Base-by-base conservation (phyloP, 1,284 basidiomycete genomes). In the Blastosporella zonata region DNA sequence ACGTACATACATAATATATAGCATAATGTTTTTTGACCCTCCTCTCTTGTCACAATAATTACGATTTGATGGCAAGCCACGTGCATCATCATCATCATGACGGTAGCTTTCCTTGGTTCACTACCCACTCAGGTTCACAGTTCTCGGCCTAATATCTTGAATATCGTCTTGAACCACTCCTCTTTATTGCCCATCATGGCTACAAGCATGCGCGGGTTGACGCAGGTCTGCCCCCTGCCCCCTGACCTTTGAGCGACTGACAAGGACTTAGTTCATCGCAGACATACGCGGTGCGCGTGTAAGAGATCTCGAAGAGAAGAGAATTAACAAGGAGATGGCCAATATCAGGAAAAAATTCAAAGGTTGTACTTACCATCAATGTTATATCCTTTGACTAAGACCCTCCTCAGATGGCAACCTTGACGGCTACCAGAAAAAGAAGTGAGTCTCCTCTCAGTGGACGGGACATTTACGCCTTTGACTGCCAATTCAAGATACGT, bases 241-340 rank as follows among this genome's bases (percentile, higher is more conserved):
- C 28, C 34, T 46, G 42, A 43, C 48, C 25, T 37, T 23, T 47
- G n/a, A 17, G 18, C 28, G 33, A 31, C 51, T 54, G 55, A 50
- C 33, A 23, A 35, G 38, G 31, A 20, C 44, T 52, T 62, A 96
- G 93, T 99, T 98, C 78, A 99, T 99, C 67, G 93, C 95, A 66
- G 96, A 99, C 69, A 89, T 99, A 61, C 87, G 97, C 58, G 93
- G 95, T 55, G 92, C 91, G 29, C 74, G 91, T 55, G 90, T 93
- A 22, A 79, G 90, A 49, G 92, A 94, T 62, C 68, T 93, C 47
- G 94, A 96, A 65, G 96, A 98, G 78, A 97, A 97, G 72, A 74
- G 96, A 49, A 97, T 99, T 62, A 99, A 99, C 73, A 94, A 97
- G 68, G 97, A 99, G 72, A 98, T 99, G 96, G 96, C 97, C 0